Base-by-base conservation (phyloP, 1,139 yeast species). In the Magnusiomyces suaveolens region DNA sequence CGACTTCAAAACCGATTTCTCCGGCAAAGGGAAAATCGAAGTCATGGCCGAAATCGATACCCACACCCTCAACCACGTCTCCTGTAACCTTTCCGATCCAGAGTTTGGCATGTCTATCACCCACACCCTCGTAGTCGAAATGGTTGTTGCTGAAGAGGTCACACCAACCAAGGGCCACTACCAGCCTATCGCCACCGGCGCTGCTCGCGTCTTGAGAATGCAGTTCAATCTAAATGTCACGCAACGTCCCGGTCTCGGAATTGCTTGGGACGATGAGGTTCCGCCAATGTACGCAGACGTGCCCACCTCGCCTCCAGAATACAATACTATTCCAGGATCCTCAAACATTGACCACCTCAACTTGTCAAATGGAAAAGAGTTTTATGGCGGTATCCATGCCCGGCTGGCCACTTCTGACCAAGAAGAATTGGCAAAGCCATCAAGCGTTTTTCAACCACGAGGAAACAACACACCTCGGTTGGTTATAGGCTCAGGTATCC, bases 201-300 rank as follows among this genome's bases (percentile, higher is more conserved):
- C 95, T 2, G 97, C 98, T 0, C 75, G 98, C 52, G 95, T 94
- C 1, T 72, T 92, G 57, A 74, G 98, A 61, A 92, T 92, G 97
- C 97, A 90, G 68, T 92, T 92, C 69, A 84, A 85, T 61, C 65
- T 92, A 20, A 75, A 76, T 12, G 70, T 92, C 29, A 87, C 96
- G 0, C 97, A 90, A 67, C 75, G 97, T 56, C 84, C 96, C 0
- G 99, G 99, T 0, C 75, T 92, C 50, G 98, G 99, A 2, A 87
- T 92, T 39, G 87, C 97, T 0, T 92, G 98, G 98, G 97, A 92
- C 69, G 97, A 90, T 66, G 98, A 92, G 69, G 97, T 92, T 21
- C 99, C 99, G 0, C 99, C 99, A 0, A 87, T 88, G 24, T 92
- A 94, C 65, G 88, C 81, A 53, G 92, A 88, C 63, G 90, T 90